Percentiles rank a stretch among this genome's conserved stretches.
phyloP scores from a whole-genome alignment of 192 early-diverging fungal genomes.

The Umbelopsis sp. region DNA sequence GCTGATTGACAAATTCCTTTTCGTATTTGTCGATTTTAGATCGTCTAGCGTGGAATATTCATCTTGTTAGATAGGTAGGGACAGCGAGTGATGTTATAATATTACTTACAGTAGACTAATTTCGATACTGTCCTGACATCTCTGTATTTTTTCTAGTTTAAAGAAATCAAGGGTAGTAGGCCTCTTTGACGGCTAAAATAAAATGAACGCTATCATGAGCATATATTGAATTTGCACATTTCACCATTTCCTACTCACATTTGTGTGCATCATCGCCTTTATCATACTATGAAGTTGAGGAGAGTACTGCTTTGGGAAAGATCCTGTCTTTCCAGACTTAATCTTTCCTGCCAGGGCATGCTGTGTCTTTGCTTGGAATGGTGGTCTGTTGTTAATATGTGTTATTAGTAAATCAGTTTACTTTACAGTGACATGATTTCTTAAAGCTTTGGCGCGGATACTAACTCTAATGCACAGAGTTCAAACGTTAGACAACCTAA shows the following conservation, averaged over 20 bases:
- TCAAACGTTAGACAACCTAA: constrained; percentile 76
- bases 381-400: constrained; percentile 50
- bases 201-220: neutral
- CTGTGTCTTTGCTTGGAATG: constrained; percentile 71
- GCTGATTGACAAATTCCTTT: neutral
- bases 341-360: constrained; percentile 59
- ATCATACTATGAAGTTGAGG: constrained; percentile 45
- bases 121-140: constrained; percentile 10
- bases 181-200: constrained; percentile 38
- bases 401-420: no score
- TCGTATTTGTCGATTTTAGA: neutral
- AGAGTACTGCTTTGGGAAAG: constrained; percentile 52
- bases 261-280: constrained; percentile 57
- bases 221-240: neutral
- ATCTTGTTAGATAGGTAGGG: neutral
- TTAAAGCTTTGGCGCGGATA: neutral
- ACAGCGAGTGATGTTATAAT: neutral
- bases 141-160: constrained; percentile 31
- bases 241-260: constrained; percentile 35
- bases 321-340: constrained; percentile 51
- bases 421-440: no score
- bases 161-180: constrained; percentile 46
- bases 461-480: constrained; percentile 72
- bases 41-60: neutral
- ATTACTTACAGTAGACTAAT: constrained; percentile 7